A percentile compares a stretch with the other conserved stretches of the same genome.
Evolutionary conservation across 352 stramenopile genomes (phyloP).

Genomic region (Saprolegnia diclina): DNA sequence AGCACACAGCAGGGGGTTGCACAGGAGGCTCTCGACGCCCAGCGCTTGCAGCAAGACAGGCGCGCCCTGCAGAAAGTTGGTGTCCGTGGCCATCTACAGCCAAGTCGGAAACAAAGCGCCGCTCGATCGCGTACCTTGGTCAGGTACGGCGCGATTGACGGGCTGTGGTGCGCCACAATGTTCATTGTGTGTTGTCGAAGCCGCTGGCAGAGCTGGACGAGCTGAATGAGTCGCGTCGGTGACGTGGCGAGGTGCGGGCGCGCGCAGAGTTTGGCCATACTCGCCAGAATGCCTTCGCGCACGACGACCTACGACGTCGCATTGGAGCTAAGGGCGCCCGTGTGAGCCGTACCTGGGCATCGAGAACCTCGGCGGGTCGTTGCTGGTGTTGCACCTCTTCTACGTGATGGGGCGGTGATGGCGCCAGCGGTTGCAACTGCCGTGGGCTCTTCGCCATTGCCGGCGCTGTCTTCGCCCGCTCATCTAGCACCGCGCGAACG

Average conservation of each 20-base stretch:
- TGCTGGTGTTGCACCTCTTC: no score
- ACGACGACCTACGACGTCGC: background rate
- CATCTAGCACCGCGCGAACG: background rate
- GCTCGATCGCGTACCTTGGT: background rate
- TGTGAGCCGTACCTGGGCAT: background rate
- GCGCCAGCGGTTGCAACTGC: background rate
- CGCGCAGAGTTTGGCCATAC: background rate
- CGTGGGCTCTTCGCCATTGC: background rate
- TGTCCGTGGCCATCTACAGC: background rate
- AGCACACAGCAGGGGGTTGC: background rate
- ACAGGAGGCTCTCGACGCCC: background rate
- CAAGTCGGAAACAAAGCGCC: no score
- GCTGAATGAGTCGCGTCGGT: background rate
- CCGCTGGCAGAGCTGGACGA: background rate
- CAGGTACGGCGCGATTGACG: no score
- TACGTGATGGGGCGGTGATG: no score
- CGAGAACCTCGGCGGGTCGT: background rate
- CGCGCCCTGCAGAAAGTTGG: background rate
- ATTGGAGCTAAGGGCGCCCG: background rate
- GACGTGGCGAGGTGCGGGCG: background rate
- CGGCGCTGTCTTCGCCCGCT: background rate
- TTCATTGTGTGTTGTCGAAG: background rate
- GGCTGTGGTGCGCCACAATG: background rate
- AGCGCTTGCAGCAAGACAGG: background rate
- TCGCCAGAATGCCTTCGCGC: background rate